phyloP scores from a whole-genome alignment of 768 basidiomycete species.

The Pleurotus tuoliensis region DNA sequence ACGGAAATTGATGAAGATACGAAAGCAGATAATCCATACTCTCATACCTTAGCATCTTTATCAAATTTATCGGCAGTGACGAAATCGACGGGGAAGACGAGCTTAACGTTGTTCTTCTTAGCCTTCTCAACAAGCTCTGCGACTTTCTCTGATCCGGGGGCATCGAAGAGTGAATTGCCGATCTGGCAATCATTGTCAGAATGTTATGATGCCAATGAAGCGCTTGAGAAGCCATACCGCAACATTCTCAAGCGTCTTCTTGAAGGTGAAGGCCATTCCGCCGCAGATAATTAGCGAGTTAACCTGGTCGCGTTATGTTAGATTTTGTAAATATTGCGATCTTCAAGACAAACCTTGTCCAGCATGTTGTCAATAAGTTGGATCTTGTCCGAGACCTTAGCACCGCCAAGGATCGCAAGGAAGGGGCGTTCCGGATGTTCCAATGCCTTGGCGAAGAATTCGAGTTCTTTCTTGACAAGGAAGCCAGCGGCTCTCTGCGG shows the following conservation, averaged over 20 bases:
- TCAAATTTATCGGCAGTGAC: conserved; percentile 93
- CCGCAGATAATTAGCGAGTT: conserved; percentile 94
- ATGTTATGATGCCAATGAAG: neutral
- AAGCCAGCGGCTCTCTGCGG: conserved; percentile 92
- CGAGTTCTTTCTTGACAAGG: conserved; percentile 97
- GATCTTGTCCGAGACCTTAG: conserved; percentile 99
- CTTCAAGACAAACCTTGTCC: conserved; percentile 65
- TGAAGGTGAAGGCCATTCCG: conserved; percentile 99
- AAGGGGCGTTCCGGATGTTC: conserved; percentile 94
- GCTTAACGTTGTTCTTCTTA: conserved; percentile 83
- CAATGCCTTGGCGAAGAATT: conserved; percentile 97
- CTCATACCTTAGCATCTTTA: conserved; percentile 74
- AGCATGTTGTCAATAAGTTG: conserved; percentile 98
- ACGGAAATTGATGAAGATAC: neutral
- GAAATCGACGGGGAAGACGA: conserved; percentile 95
- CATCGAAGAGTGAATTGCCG: conserved; percentile 92
- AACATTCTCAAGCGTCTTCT: conserved; percentile 84
- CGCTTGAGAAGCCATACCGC: conserved; percentile 16
- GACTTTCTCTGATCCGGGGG: conserved; percentile 85
- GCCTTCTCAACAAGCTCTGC: conserved; percentile 84
- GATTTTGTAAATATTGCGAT: too few species aligned
- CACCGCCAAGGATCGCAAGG: conserved; percentile 97
- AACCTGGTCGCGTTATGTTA: conserved; percentile 47
- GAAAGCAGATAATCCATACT: neutral
- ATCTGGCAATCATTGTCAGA: conserved; percentile 49